Conservation (phyloP, 176 grass and related monocot genomes). For the Lolium perenne region DNA sequence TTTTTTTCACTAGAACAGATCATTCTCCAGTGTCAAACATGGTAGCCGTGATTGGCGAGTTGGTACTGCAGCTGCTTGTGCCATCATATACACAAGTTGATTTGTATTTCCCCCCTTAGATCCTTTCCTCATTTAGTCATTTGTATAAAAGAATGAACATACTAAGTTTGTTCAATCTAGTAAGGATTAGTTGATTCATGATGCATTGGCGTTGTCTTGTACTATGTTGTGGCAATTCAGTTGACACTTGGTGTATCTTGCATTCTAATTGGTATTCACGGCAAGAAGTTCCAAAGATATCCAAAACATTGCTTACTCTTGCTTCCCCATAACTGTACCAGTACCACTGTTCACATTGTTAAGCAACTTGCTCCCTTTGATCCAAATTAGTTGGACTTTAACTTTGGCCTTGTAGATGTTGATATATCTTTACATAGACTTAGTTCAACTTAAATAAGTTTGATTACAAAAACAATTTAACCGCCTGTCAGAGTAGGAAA, state of each 20-base stretch:
- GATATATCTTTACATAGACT: background rate
- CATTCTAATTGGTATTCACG: constrained; percentile 3
- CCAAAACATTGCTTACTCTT: background rate
- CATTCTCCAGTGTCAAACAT: constrained; percentile 40
- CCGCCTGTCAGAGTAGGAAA: background rate
- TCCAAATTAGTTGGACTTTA: too few relatives aligned
- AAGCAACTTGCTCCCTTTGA: background rate
- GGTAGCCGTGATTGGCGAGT: constrained; percentile 1
- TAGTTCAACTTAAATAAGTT: background rate
- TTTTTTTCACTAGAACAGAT: constrained; percentile 38
- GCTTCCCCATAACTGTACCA: background rate
- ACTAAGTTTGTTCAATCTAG: constrained; percentile 18
- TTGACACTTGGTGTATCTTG: constrained; percentile 22
- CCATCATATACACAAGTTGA: constrained; percentile 18
- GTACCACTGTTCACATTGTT: background rate
- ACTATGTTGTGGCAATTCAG: background rate
- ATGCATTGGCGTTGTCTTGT: constrained; percentile 23
- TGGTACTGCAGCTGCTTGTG: constrained; percentile 8
- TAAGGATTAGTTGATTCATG: constrained; percentile 37
- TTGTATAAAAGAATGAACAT: constrained; percentile 40
- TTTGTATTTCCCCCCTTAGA: background rate
- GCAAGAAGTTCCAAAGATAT: constrained; percentile 4
- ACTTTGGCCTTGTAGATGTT: too few relatives aligned
- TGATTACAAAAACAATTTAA: background rate
- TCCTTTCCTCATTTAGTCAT: background rate